Conservation (phyloP, 2,329 filamentous ascomycete species). For the Davidsoniella eucalypti region DNA sequence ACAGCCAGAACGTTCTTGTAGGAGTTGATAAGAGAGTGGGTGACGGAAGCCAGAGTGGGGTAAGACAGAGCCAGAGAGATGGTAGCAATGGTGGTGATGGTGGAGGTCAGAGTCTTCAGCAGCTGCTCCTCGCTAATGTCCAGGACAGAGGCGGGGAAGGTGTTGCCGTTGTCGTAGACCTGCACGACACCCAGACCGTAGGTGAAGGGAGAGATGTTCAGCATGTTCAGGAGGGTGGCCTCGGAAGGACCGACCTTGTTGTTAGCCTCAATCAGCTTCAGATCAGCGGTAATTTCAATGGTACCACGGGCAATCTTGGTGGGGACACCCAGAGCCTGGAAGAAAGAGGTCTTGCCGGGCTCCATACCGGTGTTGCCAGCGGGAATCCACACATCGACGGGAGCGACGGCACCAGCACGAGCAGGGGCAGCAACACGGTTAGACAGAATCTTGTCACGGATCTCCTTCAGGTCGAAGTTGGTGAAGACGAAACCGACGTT, state of each 20-base stretch:
- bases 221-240: slow-evolving; percentile 97
- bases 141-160: slow-evolving; percentile 69
- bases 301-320: slow-evolving; percentile 99
- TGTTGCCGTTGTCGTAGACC: slow-evolving; percentile 96
- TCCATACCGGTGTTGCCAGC: slow-evolving; percentile 99
- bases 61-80: slow-evolving; percentile 87
- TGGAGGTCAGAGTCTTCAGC: slow-evolving; percentile 62
- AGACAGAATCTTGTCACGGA: slow-evolving; percentile 82
- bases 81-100: slow-evolving; percentile 73
- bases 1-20: slow-evolving; percentile 96
- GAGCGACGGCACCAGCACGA: slow-evolving; percentile 92
- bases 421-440: slow-evolving; percentile 98
- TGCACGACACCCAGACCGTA: slow-evolving; percentile 94
- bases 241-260: slow-evolving; percentile 96
- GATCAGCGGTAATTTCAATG: slow-evolving; percentile 96
- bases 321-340: slow-evolving; percentile 99
- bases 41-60: slow-evolving; percentile 89
- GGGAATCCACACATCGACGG: slow-evolving; percentile 82
- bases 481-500: slow-evolving; percentile 99
- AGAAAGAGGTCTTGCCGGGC: slow-evolving; percentile 99
- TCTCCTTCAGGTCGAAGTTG: slow-evolving; percentile 82
- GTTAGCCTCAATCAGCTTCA: slow-evolving; percentile 91
- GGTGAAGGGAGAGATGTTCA: slow-evolving; percentile 99
- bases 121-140: slow-evolving; percentile 94
- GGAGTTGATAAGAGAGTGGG: slow-evolving; percentile 89